Conservation (phyloP, 345 rosid genomes). For the Gossypium thurberi region DNA sequence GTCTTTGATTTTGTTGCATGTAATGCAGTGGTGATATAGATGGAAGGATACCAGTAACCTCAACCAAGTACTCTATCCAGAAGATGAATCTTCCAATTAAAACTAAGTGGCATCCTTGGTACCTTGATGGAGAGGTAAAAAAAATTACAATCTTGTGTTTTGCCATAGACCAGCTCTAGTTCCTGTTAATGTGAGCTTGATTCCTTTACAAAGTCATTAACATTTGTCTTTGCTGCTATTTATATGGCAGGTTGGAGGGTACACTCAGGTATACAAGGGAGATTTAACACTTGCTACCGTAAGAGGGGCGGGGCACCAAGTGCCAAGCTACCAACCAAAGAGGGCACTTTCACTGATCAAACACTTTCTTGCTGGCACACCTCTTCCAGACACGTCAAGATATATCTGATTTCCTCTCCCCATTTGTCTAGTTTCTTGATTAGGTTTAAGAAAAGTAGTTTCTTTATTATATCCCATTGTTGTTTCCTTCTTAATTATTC, state of each 20-base stretch:
- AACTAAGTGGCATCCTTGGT: slow-evolving; percentile 86
- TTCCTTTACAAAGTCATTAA: background rate
- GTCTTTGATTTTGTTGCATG: background rate
- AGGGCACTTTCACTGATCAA: slow-evolving; percentile 64
- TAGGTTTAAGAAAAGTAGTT: background rate
- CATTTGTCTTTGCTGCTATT: background rate
- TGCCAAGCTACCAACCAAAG: slow-evolving; percentile 77
- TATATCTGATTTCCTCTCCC: slow-evolving; percentile 15
- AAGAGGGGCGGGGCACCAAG: slow-evolving; percentile 87
- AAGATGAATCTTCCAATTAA: slow-evolving; percentile 46
- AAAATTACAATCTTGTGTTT: background rate
- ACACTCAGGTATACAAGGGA: slow-evolving; percentile 62
- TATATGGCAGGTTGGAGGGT: slow-evolving; percentile 59
- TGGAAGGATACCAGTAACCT: slow-evolving; percentile 78
- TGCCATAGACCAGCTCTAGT: background rate
- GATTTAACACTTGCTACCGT: slow-evolving; percentile 71
- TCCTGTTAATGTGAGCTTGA: background rate
- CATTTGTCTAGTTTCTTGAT: background rate
- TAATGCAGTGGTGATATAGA: slow-evolving; percentile 73
- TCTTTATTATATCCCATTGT: background rate
- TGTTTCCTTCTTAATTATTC: background rate
- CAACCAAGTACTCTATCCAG: slow-evolving; percentile 62
- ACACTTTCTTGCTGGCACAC: slow-evolving; percentile 59
- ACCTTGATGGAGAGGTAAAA: slow-evolving; percentile 46
- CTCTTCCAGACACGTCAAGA: slow-evolving; percentile 54